Conservation (phyloP, 2,329 filamentous ascomycete genomes). For the Apiospora sp. region DNA sequence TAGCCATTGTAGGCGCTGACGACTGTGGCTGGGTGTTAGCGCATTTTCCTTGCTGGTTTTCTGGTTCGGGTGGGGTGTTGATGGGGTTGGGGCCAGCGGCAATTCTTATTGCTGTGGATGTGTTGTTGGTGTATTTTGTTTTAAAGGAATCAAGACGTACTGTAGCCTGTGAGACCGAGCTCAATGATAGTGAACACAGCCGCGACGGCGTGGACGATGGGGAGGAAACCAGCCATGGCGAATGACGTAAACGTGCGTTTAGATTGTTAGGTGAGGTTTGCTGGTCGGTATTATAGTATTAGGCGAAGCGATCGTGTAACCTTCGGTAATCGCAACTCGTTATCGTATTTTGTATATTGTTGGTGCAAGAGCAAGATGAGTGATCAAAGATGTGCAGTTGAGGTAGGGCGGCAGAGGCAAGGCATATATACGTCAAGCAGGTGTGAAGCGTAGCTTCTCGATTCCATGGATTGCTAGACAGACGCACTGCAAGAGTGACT, state of each 20-base stretch:
- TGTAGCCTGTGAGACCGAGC: slow-evolving; percentile 76
- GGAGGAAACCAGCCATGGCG: slow-evolving; percentile 62
- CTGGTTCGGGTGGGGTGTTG: background rate
- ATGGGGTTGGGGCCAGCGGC: slow-evolving; percentile 9
- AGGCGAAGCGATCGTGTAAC: background rate
- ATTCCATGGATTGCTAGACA: background rate
- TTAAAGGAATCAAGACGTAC: slow-evolving; percentile 54
- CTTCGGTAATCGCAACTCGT: background rate
- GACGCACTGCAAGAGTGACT: background rate
- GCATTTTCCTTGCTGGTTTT: background rate
- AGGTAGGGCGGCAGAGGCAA: background rate
- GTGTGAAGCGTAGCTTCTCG: background rate
- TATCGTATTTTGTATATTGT: background rate
- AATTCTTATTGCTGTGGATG: background rate
- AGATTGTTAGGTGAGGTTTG: background rate
- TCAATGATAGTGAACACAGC: slow-evolving; percentile 75
- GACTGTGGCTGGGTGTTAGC: slow-evolving; percentile 51
- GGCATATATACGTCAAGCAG: slow-evolving; percentile 1
- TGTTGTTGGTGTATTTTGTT: background rate
- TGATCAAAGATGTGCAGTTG: background rate
- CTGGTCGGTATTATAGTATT: background rate
- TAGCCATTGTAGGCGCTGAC: slow-evolving; percentile 54
- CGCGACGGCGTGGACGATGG: slow-evolving; percentile 72
- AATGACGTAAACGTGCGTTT: background rate
- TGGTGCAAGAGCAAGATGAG: background rate